Base-by-base conservation (phyloP, 2,329 filamentous ascomycete genomes). In the Ceratocystis variospora region DNA sequence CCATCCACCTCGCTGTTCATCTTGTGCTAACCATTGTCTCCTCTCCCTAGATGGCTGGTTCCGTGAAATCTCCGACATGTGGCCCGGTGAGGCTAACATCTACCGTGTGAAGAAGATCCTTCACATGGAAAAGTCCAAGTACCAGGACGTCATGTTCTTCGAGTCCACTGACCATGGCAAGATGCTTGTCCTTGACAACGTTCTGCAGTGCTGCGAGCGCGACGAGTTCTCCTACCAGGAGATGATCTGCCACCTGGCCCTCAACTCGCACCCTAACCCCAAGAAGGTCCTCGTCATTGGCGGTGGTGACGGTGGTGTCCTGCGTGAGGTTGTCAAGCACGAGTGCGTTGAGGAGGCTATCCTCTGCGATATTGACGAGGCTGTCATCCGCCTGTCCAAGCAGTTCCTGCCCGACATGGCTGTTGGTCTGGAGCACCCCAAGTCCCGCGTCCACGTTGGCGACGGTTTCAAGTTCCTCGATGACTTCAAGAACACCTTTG, bases 161-260 rank as follows among this genome's bases (percentile, higher is more conserved):
- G 89, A 99, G 83, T 96, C 90, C 72, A 96, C 88, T 81, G 86
- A 97, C 83, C 89, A 97, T 78, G 94, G 94, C 77, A 96, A 86
- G 75, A 93, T 97, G 69, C 84, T 99, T 68, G 93, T 99, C 70
- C 86, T 99, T 72, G 94, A 99, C 84, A 97, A 97, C 76, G 94
- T 96, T 76, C 96, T 99, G 78, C 94, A 99, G 80, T 91, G 87
- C 84, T 97, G 94, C 72, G 94, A 99, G 85, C 87, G 93, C 71
- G 91, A 99, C 76, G 94, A 99, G 82, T 99, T 97, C 83, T 90
- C 92, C 73, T 96, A 96, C 86, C 94, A 99, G 83, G 94, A 99
- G 85, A 99, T 99, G 94, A 99, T 99, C 79, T 92, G 93, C 72
- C 91, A 99, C 80, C 84, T 99, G 71, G 94, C 91, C 79, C 90